Evolutionary conservation across 164 flowering plant species (phyloP), one percentile per base, ranked within the genome.

Genomic region (Stephania japonica): DNA sequence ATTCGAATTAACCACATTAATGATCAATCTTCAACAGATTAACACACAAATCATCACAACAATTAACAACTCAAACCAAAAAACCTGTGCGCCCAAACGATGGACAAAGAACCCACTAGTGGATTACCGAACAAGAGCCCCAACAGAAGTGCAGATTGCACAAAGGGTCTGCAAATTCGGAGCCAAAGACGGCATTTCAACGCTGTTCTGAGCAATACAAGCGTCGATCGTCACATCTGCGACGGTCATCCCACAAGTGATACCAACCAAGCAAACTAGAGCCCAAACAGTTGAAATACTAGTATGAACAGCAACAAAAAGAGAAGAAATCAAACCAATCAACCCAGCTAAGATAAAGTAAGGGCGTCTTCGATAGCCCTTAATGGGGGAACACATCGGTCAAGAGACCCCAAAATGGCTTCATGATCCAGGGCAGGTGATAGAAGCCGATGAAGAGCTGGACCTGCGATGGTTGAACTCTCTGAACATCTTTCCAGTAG

Each of bases 401-500:
- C 24, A 87, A 65, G 21, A 88, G 75, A 6, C 94, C 92, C 94
- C 92, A 88, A 3, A 92, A 5, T 14, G 98, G 94, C 73, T 88
- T 91, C 80, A 92, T 74, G 5, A 91, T 32, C 94, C 91, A 91
- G 1, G 98, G 98, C 7, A 91, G 78, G 77, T 80, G 81, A 71
- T 86, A 85, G 1, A 91, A 50, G 6, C 91, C 93, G 0, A 78
- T 70, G 74, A 78, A 91, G 10, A 93, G 49, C 44, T 91, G 98
- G 3, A 84, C 93, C 1, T 77, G 71, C 0, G 97, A 91, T 0
- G 98, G 98, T 71, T 88, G 90, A 7, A 90, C 80, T 67, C 77
- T 83, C 71, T 88, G 97, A 25, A 86, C 89, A 65, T 91, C 98
- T 78, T 93, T 93, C 98, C 91, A 86, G 76, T 93, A 91, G 76